These are phyloP conservation scores for Zygoascus bituminiphila DNA, from an alignment of 805 yeast species.

Conservation along the genomic window DNA sequence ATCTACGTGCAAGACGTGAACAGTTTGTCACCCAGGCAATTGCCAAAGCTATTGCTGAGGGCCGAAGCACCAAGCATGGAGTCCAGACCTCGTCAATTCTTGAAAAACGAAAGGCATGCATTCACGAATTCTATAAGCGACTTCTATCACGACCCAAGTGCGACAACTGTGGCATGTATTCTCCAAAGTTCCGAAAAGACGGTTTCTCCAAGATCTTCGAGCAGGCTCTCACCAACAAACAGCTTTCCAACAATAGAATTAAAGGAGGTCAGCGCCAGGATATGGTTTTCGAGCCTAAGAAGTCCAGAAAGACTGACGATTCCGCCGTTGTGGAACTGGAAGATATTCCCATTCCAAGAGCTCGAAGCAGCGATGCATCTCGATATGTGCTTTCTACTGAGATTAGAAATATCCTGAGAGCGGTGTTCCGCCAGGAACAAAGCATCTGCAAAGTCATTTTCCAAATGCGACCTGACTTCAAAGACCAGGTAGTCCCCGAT, in stretches of 20 bases:
- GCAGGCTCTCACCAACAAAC: conserved; percentile 74
- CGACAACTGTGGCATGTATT: conserved; percentile 92
- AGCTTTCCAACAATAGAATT: conserved; percentile 63
- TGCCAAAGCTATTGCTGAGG: conserved; percentile 65
- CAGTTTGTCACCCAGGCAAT: conserved; percentile 65
- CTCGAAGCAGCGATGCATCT: conserved; percentile 56
- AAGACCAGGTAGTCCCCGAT: conserved; percentile 51
- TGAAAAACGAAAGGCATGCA: conserved; percentile 69
- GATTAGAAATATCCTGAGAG: conserved; percentile 66
- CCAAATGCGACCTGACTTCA: conserved; percentile 64
- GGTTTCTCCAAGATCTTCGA: conserved; percentile 91
- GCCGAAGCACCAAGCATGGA: conserved; percentile 60
- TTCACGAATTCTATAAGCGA: conserved; percentile 66
- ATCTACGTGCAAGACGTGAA: conserved; percentile 52
- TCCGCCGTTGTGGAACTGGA: conserved; percentile 23
- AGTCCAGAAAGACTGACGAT: conserved; percentile 26
- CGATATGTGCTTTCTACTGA: conserved; percentile 85
- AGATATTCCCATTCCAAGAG: conserved; percentile 35
- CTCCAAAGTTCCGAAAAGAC: conserved; percentile 91
- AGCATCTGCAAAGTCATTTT: conserved; percentile 60
- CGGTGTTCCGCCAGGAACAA: conserved; percentile 70
- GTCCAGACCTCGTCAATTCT: conserved; percentile 73
- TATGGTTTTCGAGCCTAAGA: conserved; percentile 41
- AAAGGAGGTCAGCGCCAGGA: conserved; percentile 71
- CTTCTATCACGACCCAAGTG: conserved; percentile 75